phyloP scores from a whole-genome alignment of 73 alveolate species.

The Symbiodinium pilosum region DNA sequence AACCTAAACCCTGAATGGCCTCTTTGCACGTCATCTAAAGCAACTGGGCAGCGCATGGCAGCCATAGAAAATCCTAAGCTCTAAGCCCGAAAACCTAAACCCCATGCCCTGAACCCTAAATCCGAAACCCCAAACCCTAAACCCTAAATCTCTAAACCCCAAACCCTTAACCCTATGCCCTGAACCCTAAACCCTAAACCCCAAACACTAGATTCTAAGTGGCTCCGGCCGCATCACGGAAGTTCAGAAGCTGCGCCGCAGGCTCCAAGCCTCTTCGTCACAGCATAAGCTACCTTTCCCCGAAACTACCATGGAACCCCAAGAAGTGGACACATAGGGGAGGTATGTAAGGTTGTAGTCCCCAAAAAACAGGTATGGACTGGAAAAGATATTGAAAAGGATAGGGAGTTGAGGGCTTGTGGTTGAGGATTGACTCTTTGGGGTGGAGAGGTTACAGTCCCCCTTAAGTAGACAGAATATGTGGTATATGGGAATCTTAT shows the following conservation, averaged over 20 bases:
- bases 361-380: not conserved
- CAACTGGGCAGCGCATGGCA: too few relatives aligned
- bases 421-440: not conserved
- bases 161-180: not conserved
- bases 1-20: too few relatives aligned
- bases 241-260: conserved; percentile 62
- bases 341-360: too few relatives aligned
- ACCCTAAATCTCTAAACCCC: not conserved
- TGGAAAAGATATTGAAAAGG: too few relatives aligned
- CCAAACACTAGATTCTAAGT: not conserved
- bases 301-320: too few relatives aligned
- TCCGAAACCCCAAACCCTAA: not conserved
- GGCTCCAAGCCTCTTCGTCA: conserved; percentile 42
- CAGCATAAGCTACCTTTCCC: not conserved
- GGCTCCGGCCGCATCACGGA: conserved; percentile 12
- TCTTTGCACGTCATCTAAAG: too few relatives aligned
- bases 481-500: too few relatives aligned
- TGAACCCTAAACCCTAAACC: not conserved
- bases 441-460: not conserved
- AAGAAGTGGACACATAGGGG: too few relatives aligned
- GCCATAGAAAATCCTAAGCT: not conserved
- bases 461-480: too few relatives aligned
- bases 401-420: not conserved
- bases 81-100: not conserved
- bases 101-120: not conserved